phyloP scores from a whole-genome alignment of 2,329 filamentous ascomycete species.

The Fusarium albosuccineum region DNA sequence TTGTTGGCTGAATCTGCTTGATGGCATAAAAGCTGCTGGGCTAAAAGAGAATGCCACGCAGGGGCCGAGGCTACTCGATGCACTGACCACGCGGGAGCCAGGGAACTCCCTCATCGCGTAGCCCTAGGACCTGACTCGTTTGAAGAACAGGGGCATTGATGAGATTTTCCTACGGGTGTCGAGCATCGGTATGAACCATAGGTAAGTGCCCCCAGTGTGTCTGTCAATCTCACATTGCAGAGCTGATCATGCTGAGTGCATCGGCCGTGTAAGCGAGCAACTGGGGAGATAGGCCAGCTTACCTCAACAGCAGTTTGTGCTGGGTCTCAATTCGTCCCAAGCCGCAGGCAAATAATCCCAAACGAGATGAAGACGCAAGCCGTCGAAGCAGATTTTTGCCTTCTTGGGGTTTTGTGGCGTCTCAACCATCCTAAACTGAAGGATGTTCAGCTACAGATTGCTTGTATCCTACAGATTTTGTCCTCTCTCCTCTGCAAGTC shows the following conservation, averaged over 20 bases:
- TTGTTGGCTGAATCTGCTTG: conserved; percentile 20
- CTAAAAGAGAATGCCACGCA: conserved; percentile 18
- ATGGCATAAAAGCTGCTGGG: conserved; percentile 30
- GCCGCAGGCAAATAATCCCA: conserved; percentile 25
- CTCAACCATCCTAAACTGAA: conserved; percentile 20
- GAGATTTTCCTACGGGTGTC: conserved; percentile 9
- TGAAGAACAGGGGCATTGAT: not conserved
- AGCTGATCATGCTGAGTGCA: conserved; percentile 19
- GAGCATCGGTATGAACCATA: not conserved
- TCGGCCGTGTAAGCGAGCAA: conserved; percentile 17
- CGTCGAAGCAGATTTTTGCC: conserved; percentile 22
- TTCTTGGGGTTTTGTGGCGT: conserved; percentile 23
- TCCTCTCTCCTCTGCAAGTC: not conserved
- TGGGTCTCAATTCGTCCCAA: conserved; percentile 31
- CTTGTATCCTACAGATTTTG: not conserved
- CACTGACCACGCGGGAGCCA: conserved; percentile 44
- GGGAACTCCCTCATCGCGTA: conserved; percentile 35
- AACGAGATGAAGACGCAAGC: conserved; percentile 38
- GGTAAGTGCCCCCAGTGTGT: conserved; percentile 1
- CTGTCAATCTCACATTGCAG: conserved; percentile 33
- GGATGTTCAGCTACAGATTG: conserved; percentile 22
- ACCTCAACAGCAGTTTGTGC: conserved; percentile 24
- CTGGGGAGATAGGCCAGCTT: conserved; percentile 23
- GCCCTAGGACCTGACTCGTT: conserved; percentile 26
- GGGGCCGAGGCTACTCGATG: conserved; percentile 19